These are phyloP conservation scores for Hypholoma fasciculare DNA, from an alignment of 768 basidiomycete species.

Conservation along the genomic window DNA sequence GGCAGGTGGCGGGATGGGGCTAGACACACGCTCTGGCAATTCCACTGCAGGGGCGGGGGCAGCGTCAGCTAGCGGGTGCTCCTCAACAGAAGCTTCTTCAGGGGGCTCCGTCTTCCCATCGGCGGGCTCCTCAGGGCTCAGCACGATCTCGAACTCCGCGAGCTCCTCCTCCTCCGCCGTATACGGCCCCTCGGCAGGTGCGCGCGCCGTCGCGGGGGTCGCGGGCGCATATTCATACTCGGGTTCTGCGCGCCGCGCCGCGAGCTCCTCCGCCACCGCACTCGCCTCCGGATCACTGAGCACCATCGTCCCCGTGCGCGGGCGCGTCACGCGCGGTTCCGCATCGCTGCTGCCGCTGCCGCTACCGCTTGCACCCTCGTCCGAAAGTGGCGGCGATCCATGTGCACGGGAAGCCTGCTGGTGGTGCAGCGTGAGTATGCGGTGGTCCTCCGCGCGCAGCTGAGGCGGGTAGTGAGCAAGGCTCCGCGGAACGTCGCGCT, in stretches of 20 bases:
- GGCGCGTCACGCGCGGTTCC: neutral
- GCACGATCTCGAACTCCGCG: neutral
- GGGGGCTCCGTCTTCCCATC: no score
- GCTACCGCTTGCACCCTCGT: neutral
- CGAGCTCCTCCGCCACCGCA: constrained; percentile 32
- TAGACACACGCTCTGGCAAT: no score
- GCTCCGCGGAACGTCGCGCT: constrained; percentile 4
- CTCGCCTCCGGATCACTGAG: neutral
- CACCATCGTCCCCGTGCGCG: neutral
- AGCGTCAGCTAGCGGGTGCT: no score
- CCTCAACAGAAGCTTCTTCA: no score
- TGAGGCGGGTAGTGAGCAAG: constrained; percentile 3
- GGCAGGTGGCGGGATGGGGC: no score
- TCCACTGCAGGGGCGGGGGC: no score
- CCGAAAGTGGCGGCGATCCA: neutral
- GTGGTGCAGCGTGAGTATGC: neutral
- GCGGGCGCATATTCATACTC: constrained; percentile 9
- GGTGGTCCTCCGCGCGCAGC: constrained; percentile 4
- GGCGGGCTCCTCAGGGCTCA: no score
- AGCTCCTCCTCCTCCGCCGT: constrained; percentile 9
- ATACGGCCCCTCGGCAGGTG: constrained; percentile 3
- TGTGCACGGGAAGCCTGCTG: constrained; percentile 4
- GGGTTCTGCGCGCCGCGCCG: constrained; percentile 19
- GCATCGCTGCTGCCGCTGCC: neutral
- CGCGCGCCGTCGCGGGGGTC: constrained; percentile 12